Percentiles rank a stretch among this genome's conserved stretches.
These are phyloP conservation scores for Triticum dicoccoides DNA, from an alignment of 176 grass and related monocot genomes.

Conservation along the genomic window DNA sequence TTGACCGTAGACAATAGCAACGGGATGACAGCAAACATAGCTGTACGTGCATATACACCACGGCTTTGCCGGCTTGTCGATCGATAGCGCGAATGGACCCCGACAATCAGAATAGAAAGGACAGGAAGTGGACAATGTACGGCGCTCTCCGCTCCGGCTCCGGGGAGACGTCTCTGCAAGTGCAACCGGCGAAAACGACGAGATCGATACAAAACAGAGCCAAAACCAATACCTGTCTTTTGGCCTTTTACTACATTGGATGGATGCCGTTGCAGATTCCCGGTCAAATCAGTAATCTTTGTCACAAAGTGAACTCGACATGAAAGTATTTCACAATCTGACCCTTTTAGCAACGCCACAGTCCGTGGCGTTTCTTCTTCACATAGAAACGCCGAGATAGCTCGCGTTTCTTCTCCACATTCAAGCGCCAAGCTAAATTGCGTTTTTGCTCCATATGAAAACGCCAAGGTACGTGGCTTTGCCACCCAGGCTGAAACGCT, in stretches of 20 bases:
- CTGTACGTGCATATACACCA: not conserved
- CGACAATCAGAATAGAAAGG: not conserved
- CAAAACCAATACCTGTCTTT: not conserved
- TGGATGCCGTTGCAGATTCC: slow-evolving; percentile 7
- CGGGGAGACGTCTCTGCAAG: slow-evolving; percentile 11
- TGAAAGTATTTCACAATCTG: no score
- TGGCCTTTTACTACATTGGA: no score
- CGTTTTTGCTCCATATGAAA: no score
- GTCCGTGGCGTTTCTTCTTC: no score
- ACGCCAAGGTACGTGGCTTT: no score
- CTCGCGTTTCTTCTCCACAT: no score
- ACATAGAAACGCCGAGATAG: no score
- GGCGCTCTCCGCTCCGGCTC: not conserved
- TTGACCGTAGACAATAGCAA: not conserved
- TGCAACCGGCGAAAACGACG: slow-evolving; percentile 37
- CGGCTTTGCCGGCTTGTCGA: not conserved
- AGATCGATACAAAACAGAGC: not conserved
- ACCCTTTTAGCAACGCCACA: no score
- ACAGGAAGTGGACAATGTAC: not conserved
- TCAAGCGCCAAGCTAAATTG: no score
- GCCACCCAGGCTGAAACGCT: no score
- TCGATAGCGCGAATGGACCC: not conserved
- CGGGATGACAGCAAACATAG: not conserved
- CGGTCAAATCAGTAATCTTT: not conserved
- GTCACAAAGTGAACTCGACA: no score